Evolutionary conservation across 1,139 yeast genomes (phyloP).

Genomic region (Saccharomyces hybrid): DNA sequence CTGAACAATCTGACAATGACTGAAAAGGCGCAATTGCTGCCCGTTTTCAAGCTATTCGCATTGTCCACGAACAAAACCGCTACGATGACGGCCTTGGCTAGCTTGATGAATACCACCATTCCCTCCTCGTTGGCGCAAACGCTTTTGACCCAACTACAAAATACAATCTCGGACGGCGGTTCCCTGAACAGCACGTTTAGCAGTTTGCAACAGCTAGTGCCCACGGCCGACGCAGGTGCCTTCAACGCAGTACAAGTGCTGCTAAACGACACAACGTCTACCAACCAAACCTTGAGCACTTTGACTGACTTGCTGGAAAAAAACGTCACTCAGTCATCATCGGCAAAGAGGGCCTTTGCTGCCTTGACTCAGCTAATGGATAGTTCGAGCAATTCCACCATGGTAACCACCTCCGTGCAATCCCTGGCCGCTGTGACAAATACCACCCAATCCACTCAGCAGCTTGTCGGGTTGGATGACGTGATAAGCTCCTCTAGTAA

Average conservation of each 20-base stretch:
- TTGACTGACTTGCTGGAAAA: slow-evolving; percentile 18
- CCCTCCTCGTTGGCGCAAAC: slow-evolving; percentile 20
- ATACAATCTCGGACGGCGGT: slow-evolving; percentile 4
- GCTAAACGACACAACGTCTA: slow-evolving; percentile 12
- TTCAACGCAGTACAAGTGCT: slow-evolving; percentile 9
- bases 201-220: slow-evolving; percentile 6
- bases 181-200: slow-evolving; percentile 5
- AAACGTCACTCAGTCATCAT: slow-evolving; percentile 22
- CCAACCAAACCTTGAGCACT: slow-evolving; percentile 19
- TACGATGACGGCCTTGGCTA: slow-evolving; percentile 26
- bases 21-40: slow-evolving; percentile 23
- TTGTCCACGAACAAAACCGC: slow-evolving; percentile 25
- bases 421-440: slow-evolving; percentile 19
- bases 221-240: slow-evolving; percentile 3
- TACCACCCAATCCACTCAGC: slow-evolving; percentile 19
- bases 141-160: slow-evolving; percentile 17
- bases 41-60: slow-evolving; percentile 23
- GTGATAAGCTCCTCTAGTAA: slow-evolving; percentile 20
- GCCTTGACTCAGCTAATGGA: slow-evolving; percentile 18
- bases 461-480: slow-evolving; percentile 19
- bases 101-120: slow-evolving; percentile 25
- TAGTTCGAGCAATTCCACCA: slow-evolving; percentile 17
- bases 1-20: slow-evolving; percentile 18
- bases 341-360: slow-evolving; percentile 20
- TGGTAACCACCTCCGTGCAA: slow-evolving; percentile 16